Evolutionary conservation across 768 basidiomycete species (phyloP), one percentile per base, ranked within the genome.

Genomic region (Boletus barrowsii): DNA sequence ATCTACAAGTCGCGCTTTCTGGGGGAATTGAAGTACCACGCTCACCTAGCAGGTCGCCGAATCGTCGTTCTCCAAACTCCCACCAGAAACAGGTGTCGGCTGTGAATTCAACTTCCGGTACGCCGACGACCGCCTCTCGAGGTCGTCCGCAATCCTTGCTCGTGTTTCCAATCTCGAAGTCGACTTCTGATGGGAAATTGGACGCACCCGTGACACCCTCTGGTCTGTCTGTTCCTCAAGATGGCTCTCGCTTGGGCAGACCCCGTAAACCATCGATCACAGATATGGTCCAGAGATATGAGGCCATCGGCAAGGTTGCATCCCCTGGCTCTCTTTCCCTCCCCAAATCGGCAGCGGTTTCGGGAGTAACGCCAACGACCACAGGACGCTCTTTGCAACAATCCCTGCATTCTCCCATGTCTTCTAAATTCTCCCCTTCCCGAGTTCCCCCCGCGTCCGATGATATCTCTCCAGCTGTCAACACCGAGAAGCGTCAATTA

Each of bases 141-240:
- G 75, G 80, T 35, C 83, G 91, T 6, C 90, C 90, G 20, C 88
- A 91, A 56, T 93, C 91, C n/a, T 82, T 92, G 81, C 78, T 90
- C 65, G 68, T 87, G 29, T 84, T 87, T 61, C 86, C 88, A 3
- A 60, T 72, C 26, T 65, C 73, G 15, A 72, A 71, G 49, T 69
- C 75, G 59, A 64, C 58, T 13, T 75, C 80, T 15, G 67, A 72
- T 9, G 79, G 80, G 36, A 73, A 68, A 41, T 54, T 71, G 14
- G 64, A 73, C 42, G 49, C 65, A 18, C 62, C 66, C 60, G 61
- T 29, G 53, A 66, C 69, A 33, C 72, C 73, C 47, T 65, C 73
- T 42, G 69, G 69, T 14, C 68, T 86, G 10, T 64, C 73, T 41
- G 78, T 82, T 18, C 79, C 84, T 3, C 76, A 74, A 44, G 78